These are phyloP conservation scores for Luvunga scandens DNA, from an alignment of 345 rosid species.

Conservation along the genomic window DNA sequence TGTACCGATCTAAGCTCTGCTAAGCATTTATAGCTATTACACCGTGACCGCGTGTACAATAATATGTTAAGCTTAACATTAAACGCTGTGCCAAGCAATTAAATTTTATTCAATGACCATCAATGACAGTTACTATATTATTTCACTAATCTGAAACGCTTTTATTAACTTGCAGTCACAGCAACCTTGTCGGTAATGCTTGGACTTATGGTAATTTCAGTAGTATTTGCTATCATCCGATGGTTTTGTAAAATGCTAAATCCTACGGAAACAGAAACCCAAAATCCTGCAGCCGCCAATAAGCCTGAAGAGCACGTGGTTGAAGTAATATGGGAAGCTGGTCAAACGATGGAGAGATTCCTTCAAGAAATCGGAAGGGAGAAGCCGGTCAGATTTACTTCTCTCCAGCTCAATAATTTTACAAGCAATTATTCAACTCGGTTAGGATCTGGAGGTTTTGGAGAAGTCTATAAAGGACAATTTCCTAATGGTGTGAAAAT, in stretches of 20 bases:
- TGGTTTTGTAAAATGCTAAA: background rate
- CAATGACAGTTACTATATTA: background rate
- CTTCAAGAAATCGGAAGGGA: conserved; percentile 9
- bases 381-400: conserved; percentile 18
- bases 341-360: conserved; percentile 15
- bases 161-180: background rate
- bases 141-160: background rate
- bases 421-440: conserved; percentile 8
- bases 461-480: conserved; percentile 11
- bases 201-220: background rate
- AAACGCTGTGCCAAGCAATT: too few species aligned
- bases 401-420: conserved; percentile 13
- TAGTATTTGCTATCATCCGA: background rate
- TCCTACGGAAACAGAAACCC: background rate
- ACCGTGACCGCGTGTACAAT: too few species aligned
- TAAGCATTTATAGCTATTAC: too few species aligned
- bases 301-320: background rate
- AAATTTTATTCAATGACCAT: too few species aligned
- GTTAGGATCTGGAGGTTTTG: conserved; percentile 18
- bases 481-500: conserved; percentile 13
- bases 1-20: too few species aligned
- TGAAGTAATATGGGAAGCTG: conserved; percentile 4
- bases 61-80: too few species aligned
- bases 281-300: background rate
- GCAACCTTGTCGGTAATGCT: background rate